Percentiles rank a stretch among this genome's conserved stretches.
phyloP scores from a whole-genome alignment of 805 yeast species.

The Starmerella scarabaei region DNA sequence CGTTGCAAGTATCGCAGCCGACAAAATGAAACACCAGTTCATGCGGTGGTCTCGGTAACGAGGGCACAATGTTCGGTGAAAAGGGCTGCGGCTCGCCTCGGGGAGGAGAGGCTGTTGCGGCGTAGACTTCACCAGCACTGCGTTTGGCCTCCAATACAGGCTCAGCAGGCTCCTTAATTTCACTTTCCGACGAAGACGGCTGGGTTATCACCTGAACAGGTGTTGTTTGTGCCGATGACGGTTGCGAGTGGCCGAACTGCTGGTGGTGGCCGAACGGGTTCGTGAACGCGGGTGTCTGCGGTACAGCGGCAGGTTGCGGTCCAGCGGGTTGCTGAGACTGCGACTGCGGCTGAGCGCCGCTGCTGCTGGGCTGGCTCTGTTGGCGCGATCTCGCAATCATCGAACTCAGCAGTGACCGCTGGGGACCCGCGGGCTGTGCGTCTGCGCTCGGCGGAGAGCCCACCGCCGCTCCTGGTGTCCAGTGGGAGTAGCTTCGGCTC shows the following conservation, averaged over 20 bases:
- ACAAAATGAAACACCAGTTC: conserved; percentile 46
- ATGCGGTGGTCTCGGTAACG: conserved; percentile 12
- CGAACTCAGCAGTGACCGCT: conserved; percentile 18
- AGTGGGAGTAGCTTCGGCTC: conserved; percentile 14
- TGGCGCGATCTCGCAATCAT: conserved; percentile 18
- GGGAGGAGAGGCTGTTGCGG: conserved; percentile 16
- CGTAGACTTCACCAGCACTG: conserved; percentile 7
- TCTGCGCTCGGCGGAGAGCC: conserved; percentile 9
- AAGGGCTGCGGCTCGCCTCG: conserved; percentile 3
- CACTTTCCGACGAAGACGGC: neutral
- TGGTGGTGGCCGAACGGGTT: too few species aligned
- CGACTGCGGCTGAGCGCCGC: conserved; percentile 1
- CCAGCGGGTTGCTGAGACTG: neutral
- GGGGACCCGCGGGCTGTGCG: conserved; percentile 10
- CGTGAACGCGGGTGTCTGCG: too few species aligned
- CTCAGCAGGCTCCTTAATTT: conserved; percentile 11
- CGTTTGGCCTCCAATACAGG: conserved; percentile 13
- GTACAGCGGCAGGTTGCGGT: conserved; percentile 1
- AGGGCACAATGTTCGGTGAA: conserved; percentile 10
- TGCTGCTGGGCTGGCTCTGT: neutral
- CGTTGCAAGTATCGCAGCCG: conserved; percentile 66
- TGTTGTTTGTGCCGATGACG: too few species aligned
- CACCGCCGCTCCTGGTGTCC: conserved; percentile 8
- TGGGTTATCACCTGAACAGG: neutral
- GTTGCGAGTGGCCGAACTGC: too few species aligned